Evolutionary conservation across 2,329 filamentous ascomycete genomes (phyloP), one percentile per base, ranked within the genome.

Genomic region (Sarocladium strictum): DNA sequence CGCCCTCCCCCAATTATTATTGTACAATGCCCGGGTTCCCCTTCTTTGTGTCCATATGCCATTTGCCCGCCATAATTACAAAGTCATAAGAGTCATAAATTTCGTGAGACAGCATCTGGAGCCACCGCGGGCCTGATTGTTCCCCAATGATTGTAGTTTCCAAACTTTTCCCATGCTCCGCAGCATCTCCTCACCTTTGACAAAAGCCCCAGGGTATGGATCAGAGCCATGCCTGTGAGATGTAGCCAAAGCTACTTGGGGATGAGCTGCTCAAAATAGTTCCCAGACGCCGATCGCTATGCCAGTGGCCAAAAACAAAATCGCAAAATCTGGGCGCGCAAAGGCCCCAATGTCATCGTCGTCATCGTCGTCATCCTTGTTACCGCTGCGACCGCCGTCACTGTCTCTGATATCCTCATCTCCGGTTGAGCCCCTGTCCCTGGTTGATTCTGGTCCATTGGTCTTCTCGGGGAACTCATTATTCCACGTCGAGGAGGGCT

Each of bases 261-360:
- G 6, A 23, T 23, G 24, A 27, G 11, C 11, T 15, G 43, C 23
- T 58, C 62, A 63, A 63, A 57, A 63, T 56, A 70, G 60, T 58
- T 69, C 52, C 65, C 66, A 70, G 65, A 71, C 68, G 65, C 72
- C 67, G 60, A 70, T 65, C 61, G 67, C 68, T 65, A 75, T 71
- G 66, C 67, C 73, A 51, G 69, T 58, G 41, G 57, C 59, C 53
- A 58, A 35, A 14, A 49, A 7, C 24, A 54, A 29, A 37, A 54
- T 3, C n/a, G 40, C 24, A 56, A 59, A 45, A 32, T 61, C 53
- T 40, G 62, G 60, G 37, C 53, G 23, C 10, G n/a, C 50, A 40
- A 53, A 38, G 50, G 54, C 19, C 5, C 56, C 55, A 2, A 57
- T 58, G 19, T 47, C 57, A 19, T 64, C 65, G 19, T 65, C 59